Percentiles rank a stretch among this genome's conserved stretches.
Conservation (phyloP, 805 yeast genomes). For the Ogataea populi-albae region DNA sequence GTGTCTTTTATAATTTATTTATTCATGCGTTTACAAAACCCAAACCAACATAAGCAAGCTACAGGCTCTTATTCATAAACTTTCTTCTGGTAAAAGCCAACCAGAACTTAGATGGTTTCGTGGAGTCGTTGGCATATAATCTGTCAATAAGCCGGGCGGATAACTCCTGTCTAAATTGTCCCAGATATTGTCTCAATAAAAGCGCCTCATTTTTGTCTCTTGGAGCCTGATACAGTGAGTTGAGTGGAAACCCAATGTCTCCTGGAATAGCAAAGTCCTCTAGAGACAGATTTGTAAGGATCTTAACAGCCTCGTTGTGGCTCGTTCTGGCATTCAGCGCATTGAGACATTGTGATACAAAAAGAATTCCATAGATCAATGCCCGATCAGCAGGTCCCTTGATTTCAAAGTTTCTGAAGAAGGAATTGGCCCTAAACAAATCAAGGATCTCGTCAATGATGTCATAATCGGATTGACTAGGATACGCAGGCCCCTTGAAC, state of each 20-base stretch:
- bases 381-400: slow-evolving; percentile 93
- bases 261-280: slow-evolving; percentile 94
- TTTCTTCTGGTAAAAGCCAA: slow-evolving; percentile 90
- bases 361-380: slow-evolving; percentile 89
- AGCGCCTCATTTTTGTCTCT: slow-evolving; percentile 72
- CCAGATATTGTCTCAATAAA: slow-evolving; percentile 73
- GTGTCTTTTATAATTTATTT: slow-evolving; percentile 3
- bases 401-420: slow-evolving; percentile 95
- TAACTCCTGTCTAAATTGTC: slow-evolving; percentile 93
- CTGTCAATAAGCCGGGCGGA: slow-evolving; percentile 75
- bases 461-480: slow-evolving; percentile 74
- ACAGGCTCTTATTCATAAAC: slow-evolving; percentile 90
- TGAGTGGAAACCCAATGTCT: slow-evolving; percentile 90
- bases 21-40: slow-evolving; percentile 2
- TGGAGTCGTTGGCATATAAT: slow-evolving; percentile 58
- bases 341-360: slow-evolving; percentile 78
- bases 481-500: slow-evolving; percentile 89
- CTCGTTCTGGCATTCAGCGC: slow-evolving; percentile 50
- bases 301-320: slow-evolving; percentile 57
- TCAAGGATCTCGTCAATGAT: slow-evolving; percentile 89
- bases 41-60: slow-evolving; percentile 4
- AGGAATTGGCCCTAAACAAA: slow-evolving; percentile 91
- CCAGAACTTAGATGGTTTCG: slow-evolving; percentile 87
- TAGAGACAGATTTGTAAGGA: slow-evolving; percentile 79
- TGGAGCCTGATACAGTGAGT: slow-evolving; percentile 74